Evolutionary conservation across 331 rosid genomes (phyloP), one percentile per base, ranked within the genome.

Genomic region (Spiraea crenata): DNA sequence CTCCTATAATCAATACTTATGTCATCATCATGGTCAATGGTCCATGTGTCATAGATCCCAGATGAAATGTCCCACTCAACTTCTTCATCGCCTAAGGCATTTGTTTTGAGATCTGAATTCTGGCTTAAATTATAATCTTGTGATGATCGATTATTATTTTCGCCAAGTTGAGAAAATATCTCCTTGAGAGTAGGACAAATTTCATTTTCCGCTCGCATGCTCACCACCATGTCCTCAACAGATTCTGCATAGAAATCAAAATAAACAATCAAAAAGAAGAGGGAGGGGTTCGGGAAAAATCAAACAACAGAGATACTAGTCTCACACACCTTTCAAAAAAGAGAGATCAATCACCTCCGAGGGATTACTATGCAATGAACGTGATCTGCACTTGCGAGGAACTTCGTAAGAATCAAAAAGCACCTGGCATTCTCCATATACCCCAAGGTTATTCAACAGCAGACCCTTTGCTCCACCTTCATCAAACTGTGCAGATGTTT

Each of bases 391-490:
- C 70, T 86, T 91, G 63, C 76, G 87, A 19, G 97, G 99, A 39
- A 91, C 87, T 78, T 93, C 97, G 16, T 61, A 82, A 34, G 99
- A 89, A 87, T 93, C 99, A 79, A 89, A 91, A 69, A 93, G 95
- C 74, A 93, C 85, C 80, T 84, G 82, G 81, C 99, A 91, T 58
- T 85, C 87, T 79, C 97, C 92, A 78, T 91, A 89, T n/a, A 91
- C 85, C 48, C 99, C 92, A 12, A 93, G 97, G 84, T 89, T 93
- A 74, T 86, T 91, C 97, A 93, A 76, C 59, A 91, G 77, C 54
- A 91, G 92, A 76, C 99, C 97, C 85, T 81, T 91, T 63, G 95
- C 97, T 76, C 99, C 99, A 71, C 97, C 97, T 84, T 93, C 97
- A 54, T 93, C 96, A 63, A 91, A 95, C 77, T 91, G 93, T 67